Evolutionary conservation across 2,329 filamentous ascomycete genomes (phyloP).

Genomic region (Fusarium transvaalense): DNA sequence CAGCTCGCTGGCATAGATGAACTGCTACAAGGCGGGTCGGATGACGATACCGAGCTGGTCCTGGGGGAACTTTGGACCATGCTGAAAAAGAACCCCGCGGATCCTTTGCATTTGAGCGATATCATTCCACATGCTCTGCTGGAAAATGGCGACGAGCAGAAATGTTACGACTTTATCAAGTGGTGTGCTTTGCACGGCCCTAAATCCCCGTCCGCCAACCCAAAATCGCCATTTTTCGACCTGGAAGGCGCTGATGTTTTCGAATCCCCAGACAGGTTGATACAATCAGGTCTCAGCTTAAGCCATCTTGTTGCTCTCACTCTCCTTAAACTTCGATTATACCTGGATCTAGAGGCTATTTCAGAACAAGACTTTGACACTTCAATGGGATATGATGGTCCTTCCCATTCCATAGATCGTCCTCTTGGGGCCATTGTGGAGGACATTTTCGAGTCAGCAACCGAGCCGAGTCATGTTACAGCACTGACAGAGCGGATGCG

Average conservation of each 20-base stretch:
- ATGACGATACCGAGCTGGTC: background rate
- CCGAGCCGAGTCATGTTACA: fast-evolving
- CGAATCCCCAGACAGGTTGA: fast-evolving
- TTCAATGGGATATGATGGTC: background rate
- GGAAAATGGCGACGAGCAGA: background rate
- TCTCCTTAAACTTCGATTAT: background rate
- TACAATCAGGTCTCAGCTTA: background rate
- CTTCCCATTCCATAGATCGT: too few species aligned
- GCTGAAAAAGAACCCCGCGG: background rate
- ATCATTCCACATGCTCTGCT: background rate
- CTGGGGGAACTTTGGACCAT: background rate
- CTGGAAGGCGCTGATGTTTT: background rate
- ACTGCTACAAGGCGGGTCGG: background rate
- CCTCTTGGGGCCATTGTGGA: background rate
- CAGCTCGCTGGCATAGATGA: background rate
- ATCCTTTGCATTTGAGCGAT: background rate
- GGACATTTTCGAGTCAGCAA: background rate
- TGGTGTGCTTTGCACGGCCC: background rate
- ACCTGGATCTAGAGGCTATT: background rate
- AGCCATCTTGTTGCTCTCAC: background rate
- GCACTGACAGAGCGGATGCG: too few species aligned
- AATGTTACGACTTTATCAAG: background rate
- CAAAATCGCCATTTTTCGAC: background rate
- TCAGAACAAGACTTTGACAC: background rate
- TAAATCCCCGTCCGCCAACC: background rate